Evolutionary conservation across 2,329 filamentous ascomycete genomes (phyloP).

Genomic region (Dothistroma pini): DNA sequence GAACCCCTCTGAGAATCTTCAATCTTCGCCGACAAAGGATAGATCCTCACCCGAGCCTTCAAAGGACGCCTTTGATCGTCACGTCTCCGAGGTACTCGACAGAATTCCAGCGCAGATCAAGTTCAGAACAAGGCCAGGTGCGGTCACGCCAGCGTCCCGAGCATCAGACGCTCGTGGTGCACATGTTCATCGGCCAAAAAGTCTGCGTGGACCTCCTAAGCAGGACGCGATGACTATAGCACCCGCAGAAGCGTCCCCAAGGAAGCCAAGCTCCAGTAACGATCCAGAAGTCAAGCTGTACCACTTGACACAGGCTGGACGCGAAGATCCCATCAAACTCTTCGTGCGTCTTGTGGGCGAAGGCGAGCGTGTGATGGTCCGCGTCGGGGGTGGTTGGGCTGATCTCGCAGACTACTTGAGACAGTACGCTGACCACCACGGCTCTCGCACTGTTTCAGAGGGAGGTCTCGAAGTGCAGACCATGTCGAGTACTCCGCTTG

Average conservation of each 20-base stretch:
- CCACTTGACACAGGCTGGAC: conserved; percentile 78
- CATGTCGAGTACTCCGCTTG: conserved; percentile 25
- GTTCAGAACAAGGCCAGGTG: conserved; percentile 56
- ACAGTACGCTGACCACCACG: conserved; percentile 90
- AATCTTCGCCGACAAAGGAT: neutral
- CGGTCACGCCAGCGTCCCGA: conserved; percentile 32
- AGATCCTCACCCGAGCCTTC: neutral
- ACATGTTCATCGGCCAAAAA: conserved; percentile 21
- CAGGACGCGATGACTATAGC: conserved; percentile 28
- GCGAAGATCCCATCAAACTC: conserved; percentile 85
- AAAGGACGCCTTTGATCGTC: conserved; percentile 54
- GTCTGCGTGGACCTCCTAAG: conserved; percentile 14
- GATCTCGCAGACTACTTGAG: conserved; percentile 92
- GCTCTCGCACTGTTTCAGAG: conserved; percentile 58
- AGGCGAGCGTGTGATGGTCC: conserved; percentile 94
- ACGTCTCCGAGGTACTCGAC: conserved; percentile 37
- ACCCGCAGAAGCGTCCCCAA: conserved; percentile 36
- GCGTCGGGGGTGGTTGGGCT: conserved; percentile 97
- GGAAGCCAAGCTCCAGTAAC: conserved; percentile 23
- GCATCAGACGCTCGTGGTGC: conserved; percentile 20
- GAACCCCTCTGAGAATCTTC: neutral
- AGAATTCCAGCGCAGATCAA: conserved; percentile 62
- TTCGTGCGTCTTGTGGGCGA: conserved; percentile 92
- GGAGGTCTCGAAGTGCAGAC: conserved; percentile 57
- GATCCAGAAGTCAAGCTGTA: conserved; percentile 78